Percentiles rank a stretch among this genome's conserved stretches.
Conservation (phyloP, 1,139 yeast genomes). For the Hyphopichia buzzinii region DNA sequence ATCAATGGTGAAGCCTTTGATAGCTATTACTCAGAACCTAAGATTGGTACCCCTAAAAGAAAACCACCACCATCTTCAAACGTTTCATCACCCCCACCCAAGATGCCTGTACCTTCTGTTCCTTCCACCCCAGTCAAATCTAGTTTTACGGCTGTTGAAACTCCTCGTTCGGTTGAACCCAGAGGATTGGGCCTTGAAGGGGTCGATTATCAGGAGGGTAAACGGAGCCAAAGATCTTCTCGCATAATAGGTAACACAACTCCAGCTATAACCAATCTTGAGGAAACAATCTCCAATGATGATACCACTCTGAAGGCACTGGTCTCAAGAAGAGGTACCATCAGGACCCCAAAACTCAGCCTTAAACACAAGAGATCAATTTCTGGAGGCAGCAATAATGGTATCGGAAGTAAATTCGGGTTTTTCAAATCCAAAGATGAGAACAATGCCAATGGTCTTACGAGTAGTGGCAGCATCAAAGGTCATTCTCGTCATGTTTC, state of each 20-base stretch:
- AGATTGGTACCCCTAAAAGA: constrained; percentile 18
- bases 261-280: constrained; percentile 41
- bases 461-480: constrained; percentile 10
- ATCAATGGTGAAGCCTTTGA: constrained; percentile 7
- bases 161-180: constrained; percentile 17
- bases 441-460: constrained; percentile 5
- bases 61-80: constrained; percentile 7
- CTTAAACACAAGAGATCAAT: constrained; percentile 43
- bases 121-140: constrained; percentile 20
- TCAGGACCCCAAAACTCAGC: constrained; percentile 31
- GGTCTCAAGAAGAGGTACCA: constrained; percentile 27
- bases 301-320: constrained; percentile 5
- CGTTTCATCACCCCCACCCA: constrained; percentile 37
- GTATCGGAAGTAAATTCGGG: constrained; percentile 27
- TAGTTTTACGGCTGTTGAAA: constrained; percentile 8
- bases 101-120: constrained; percentile 23
- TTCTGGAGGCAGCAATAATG: constrained; percentile 35
- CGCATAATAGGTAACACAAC: constrained; percentile 18
- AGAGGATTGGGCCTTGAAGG: constrained; percentile 45
- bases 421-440: constrained; percentile 29
- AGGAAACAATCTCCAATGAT: constrained; percentile 13
- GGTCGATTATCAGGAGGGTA: constrained; percentile 17
- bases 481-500: constrained; percentile 43
- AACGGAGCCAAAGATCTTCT: constrained; percentile 3
- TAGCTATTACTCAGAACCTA: not conserved